Percentiles rank a stretch among this genome's conserved stretches.
These are phyloP conservation scores for Phaeotremella fagi DNA, from an alignment of 768 basidiomycete genomes.

Conservation along the genomic window DNA sequence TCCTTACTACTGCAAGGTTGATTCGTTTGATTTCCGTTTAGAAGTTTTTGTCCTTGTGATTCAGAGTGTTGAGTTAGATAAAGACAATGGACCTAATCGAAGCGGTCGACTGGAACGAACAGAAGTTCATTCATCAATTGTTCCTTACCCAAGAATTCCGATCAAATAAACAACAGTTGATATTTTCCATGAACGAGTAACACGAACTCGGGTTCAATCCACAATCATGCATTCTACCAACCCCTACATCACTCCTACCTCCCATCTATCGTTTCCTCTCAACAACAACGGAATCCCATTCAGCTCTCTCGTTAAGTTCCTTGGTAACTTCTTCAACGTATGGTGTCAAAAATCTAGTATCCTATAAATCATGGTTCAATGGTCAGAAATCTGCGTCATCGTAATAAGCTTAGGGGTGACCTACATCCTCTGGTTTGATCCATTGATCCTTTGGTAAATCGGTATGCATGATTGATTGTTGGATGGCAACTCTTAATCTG, in stretches of 20 bases:
- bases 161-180: no score
- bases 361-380: constrained; percentile 53
- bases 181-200: no score
- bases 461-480: constrained; percentile 71
- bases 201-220: no score
- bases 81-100: no score
- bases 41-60: no score
- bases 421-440: constrained; percentile 69
- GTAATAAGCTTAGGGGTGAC: constrained; percentile 24
- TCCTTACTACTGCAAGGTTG: no score
- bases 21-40: no score
- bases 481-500: constrained; percentile 69
- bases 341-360: constrained; percentile 79
- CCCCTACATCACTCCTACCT: not conserved
- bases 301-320: constrained; percentile 70
- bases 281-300: constrained; percentile 76
- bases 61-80: no score
- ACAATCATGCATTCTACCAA: no score
- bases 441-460: constrained; percentile 76
- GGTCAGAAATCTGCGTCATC: not conserved
- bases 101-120: no score
- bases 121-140: no score
- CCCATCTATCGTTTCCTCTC: constrained; percentile 57
- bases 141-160: no score
- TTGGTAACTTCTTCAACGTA: constrained; percentile 66